Base-by-base conservation (phyloP, 108 stramenopile species). In the Tribonema minus region DNA sequence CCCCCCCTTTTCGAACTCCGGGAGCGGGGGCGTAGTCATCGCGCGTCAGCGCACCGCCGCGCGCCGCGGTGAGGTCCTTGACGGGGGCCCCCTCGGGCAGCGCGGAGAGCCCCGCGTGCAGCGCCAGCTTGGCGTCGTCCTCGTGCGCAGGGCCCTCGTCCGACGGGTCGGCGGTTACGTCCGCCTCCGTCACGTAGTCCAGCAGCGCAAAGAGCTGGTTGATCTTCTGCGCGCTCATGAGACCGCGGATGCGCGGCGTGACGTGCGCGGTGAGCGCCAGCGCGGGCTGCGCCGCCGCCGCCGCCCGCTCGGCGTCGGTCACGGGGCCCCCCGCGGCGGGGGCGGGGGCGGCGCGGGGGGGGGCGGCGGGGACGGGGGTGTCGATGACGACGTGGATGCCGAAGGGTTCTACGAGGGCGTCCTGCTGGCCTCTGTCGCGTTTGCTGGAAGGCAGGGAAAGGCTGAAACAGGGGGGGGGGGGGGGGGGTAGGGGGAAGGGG, bases 111-210 rank as follows among this genome's bases (percentile, higher is more conserved):
- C 15, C 20, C 15, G 46, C 46, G 20, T 9, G 46, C 46, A 54
- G 46, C 46, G 46, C 46, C n/a, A n/a, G n/a, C n/a, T n/a, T n/a
- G n/a, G n/a, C n/a, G n/a, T n/a, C n/a, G n/a, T n/a, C n/a, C n/a
- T n/a, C n/a, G n/a, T n/a, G n/a, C n/a, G n/a, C n/a, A n/a, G n/a
- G n/a, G n/a, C n/a, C n/a, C n/a, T n/a, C n/a, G n/a, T n/a, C n/a
- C n/a, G n/a, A n/a, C n/a, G n/a, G n/a, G n/a, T n/a, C n/a, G n/a
- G n/a, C n/a, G n/a, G n/a, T n/a, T n/a, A n/a, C n/a, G n/a, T 54
- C 46, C 9, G 33, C 75, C 66, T 67, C 65, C 29, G 75, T 76
- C 29, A 76, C 75, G 66, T 76, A 76, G 75, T 76, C 75, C 65
- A 76, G 32, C 20, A 76, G 61, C 5, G 27, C 37, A 54, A 76